phyloP scores from a whole-genome alignment of 202 grass and related monocot species.

The Carex arenaria region DNA sequence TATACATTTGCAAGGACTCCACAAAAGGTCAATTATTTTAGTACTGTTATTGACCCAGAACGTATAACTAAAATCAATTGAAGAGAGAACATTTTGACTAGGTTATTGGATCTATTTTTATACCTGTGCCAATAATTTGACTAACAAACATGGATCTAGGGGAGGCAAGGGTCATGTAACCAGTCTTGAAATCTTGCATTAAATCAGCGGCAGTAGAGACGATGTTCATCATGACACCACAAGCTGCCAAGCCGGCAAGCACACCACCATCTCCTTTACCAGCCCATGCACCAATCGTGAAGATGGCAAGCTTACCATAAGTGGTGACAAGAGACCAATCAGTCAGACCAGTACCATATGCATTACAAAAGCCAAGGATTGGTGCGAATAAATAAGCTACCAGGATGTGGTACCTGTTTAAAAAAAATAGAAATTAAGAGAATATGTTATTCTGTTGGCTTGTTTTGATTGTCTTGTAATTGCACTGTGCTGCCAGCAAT shows the following conservation, averaged over 20 bases:
- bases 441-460: background rate
- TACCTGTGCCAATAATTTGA: constrained; percentile 69
- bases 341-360: constrained; percentile 66
- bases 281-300: constrained; percentile 76
- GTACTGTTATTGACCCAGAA: background rate
- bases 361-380: constrained; percentile 75
- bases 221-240: constrained; percentile 91
- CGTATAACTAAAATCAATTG: background rate
- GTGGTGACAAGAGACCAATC: constrained; percentile 86
- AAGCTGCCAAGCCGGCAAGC: constrained; percentile 60
- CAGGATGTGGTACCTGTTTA: constrained; percentile 48
- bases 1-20: background rate
- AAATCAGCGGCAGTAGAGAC: constrained; percentile 72
- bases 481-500: background rate
- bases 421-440: constrained; percentile 6
- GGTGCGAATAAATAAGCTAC: constrained; percentile 64
- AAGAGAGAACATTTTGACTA: background rate
- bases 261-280: constrained; percentile 56
- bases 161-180: constrained; percentile 79
- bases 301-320: constrained; percentile 90
- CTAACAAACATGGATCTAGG: constrained; percentile 86
- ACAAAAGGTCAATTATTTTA: background rate
- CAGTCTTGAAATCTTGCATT: constrained; percentile 96
- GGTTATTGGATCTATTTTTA: background rate
- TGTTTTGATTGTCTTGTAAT: background rate